A percentile compares a stretch with the other conserved stretches of the same genome.
Conservation (phyloP, 306 rosid species). For the Prunus davidiana region DNA sequence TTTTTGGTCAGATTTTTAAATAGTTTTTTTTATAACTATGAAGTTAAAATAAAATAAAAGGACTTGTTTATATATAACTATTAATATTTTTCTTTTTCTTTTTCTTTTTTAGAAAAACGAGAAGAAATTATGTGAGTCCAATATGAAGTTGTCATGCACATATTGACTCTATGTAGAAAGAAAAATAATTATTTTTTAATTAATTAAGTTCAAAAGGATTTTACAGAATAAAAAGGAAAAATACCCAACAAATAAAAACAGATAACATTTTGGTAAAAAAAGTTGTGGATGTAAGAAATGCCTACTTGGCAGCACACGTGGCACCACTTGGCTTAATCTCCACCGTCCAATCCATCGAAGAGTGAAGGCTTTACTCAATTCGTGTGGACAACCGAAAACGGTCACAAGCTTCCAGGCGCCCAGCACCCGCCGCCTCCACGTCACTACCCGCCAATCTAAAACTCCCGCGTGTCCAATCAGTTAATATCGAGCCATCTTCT, state of each 20-base stretch:
- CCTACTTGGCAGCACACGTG: constrained; percentile 4
- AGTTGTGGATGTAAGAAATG: background rate
- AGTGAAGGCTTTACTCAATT: background rate
- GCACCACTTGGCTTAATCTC: background rate
- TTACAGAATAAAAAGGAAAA: no score
- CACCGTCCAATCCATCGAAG: constrained; percentile 5
- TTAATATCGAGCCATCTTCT: background rate
- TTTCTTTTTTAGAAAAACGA: no score
- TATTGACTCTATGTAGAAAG: no score
- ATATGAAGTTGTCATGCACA: no score
- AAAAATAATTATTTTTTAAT: no score
- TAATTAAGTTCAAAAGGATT: no score
- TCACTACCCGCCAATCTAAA: constrained; percentile 17
- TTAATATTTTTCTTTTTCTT: no score
- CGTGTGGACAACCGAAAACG: constrained; percentile 27
- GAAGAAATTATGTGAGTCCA: no score
- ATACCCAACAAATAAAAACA: background rate
- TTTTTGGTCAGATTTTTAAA: no score
- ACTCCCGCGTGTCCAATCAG: constrained; percentile 18
- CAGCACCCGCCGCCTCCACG: constrained; percentile 24
- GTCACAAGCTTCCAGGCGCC: constrained; percentile 26
- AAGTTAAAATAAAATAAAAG: no score
- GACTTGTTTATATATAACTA: no score
- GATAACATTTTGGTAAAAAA: background rate
- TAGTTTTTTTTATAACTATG: no score